Percentiles rank a stretch among this genome's conserved stretches.
These are phyloP conservation scores for Pseudonitzschia delicatissima DNA, from an alignment of 108 stramenopile genomes.

Conservation along the genomic window DNA sequence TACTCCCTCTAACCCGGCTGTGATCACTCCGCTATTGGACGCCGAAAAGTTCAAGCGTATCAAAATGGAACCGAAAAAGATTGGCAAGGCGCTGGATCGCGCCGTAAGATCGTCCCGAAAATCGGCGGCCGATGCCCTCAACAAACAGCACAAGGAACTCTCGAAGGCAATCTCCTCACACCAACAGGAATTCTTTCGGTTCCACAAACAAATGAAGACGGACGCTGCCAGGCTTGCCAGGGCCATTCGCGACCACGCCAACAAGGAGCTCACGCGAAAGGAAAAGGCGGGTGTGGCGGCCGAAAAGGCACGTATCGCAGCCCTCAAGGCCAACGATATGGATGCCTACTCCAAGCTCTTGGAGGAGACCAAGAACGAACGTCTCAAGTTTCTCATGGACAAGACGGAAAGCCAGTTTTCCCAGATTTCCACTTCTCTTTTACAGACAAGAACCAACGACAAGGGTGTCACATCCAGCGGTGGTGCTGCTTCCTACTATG, in stretches of 20 bases:
- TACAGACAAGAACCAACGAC: conserved; percentile 59
- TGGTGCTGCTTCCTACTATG: conserved; percentile 71
- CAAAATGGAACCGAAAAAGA: conserved; percentile 76
- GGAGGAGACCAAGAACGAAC: conserved; percentile 83
- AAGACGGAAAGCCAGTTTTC: conserved; percentile 82
- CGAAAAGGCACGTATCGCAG: conserved; percentile 78
- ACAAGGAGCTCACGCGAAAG: conserved; percentile 66
- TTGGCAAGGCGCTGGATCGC: conserved; percentile 67
- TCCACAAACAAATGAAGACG: conserved; percentile 55
- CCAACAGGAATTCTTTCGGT: conserved; percentile 76
- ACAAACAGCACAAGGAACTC: conserved; percentile 74
- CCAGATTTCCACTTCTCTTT: conserved; percentile 65
- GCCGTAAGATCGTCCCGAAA: conserved; percentile 66
- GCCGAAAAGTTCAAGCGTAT: conserved; percentile 60
- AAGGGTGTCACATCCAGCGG: conserved; percentile 35
- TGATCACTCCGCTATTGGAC: conserved; percentile 46
- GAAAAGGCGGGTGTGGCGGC: conserved; percentile 70
- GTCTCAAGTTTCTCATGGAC: conserved; percentile 78
- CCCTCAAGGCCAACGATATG: conserved; percentile 85
- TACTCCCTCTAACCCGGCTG: conserved; percentile 14
- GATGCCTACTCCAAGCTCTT: conserved; percentile 78
- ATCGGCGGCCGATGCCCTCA: conserved; percentile 53
- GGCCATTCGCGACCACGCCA: conserved; percentile 60
- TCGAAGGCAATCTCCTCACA: conserved; percentile 58
- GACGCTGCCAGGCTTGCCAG: conserved; percentile 57